phyloP scores from a whole-genome alignment of 2,329 filamentous ascomycete genomes.

The Verticillium nubilum region DNA sequence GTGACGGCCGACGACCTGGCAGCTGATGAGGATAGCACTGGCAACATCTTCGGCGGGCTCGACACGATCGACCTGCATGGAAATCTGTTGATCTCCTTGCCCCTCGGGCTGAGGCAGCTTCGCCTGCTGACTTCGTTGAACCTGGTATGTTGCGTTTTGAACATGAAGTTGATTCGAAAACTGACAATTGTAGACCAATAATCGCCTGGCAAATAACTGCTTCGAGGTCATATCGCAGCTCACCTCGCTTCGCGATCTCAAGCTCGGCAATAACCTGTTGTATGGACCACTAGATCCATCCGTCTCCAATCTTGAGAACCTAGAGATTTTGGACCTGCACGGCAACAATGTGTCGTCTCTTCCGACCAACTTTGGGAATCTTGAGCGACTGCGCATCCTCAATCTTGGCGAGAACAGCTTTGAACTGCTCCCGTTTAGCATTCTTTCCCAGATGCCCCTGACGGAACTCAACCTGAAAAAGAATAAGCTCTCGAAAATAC shows the following conservation, averaged over 20 bases:
- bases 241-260: slow-evolving; percentile 67
- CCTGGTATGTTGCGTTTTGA: slow-evolving; percentile 48
- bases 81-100: slow-evolving; percentile 68
- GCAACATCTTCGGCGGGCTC: slow-evolving; percentile 74
- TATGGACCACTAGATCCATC: slow-evolving; percentile 59
- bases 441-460: slow-evolving; percentile 62
- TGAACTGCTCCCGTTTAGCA: slow-evolving; percentile 63
- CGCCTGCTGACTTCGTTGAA: slow-evolving; percentile 75
- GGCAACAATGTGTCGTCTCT: slow-evolving; percentile 72
- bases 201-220: slow-evolving; percentile 67
- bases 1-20: slow-evolving; percentile 48
- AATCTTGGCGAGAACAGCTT: slow-evolving; percentile 79
- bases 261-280: slow-evolving; percentile 72
- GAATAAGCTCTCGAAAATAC: slow-evolving; percentile 68
- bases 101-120: slow-evolving; percentile 69
- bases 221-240: slow-evolving; percentile 73
- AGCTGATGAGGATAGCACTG: slow-evolving; percentile 60
- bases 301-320: slow-evolving; percentile 58
- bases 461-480: slow-evolving; percentile 69
- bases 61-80: slow-evolving; percentile 83
- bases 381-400: slow-evolving; percentile 66
- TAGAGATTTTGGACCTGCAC: slow-evolving; percentile 79
- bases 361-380: slow-evolving; percentile 59
- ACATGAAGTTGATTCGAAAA: not conserved
- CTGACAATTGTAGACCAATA: slow-evolving; percentile 58